Conservation (phyloP, 441 rosid genomes). For the Populus hybrid region DNA sequence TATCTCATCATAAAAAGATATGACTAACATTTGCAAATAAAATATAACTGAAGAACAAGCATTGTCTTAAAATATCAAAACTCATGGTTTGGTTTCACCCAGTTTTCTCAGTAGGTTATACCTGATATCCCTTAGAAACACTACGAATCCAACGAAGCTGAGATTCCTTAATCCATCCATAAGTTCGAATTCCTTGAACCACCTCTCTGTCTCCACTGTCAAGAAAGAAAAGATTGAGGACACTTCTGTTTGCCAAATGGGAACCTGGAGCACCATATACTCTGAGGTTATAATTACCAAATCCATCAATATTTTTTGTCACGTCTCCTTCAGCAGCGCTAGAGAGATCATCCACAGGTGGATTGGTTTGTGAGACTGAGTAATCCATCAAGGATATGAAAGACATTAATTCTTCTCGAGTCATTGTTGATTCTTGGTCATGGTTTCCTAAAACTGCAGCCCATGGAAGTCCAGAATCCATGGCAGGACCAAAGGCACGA, state of each 20-base stretch:
- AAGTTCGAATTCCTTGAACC: conserved; percentile 48
- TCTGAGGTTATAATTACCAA: conserved; percentile 52
- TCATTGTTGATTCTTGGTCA: conserved; percentile 88
- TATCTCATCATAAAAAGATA: too few relatives aligned
- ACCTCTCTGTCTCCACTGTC: conserved; percentile 67
- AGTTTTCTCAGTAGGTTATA: conserved; percentile 14
- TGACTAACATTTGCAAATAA: too few relatives aligned
- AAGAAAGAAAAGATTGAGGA: conserved; percentile 62
- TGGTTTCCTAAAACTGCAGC: conserved; percentile 90
- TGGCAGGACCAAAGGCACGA: conserved; percentile 66
- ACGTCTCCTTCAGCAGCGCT: conserved; percentile 17
- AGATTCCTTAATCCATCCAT: conserved; percentile 74
- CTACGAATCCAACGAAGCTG: conserved; percentile 58
- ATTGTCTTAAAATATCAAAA: too few relatives aligned
- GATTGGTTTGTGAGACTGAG: conserved; percentile 69
- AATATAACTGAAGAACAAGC: too few relatives aligned
- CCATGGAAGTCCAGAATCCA: conserved; percentile 80
- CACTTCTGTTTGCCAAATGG: conserved; percentile 43
- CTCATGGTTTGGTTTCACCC: too few relatives aligned
- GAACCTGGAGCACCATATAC: conserved; percentile 66
- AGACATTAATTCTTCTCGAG: conserved; percentile 71
- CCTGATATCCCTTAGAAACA: conserved; percentile 40
- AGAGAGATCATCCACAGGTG: conserved; percentile 26
- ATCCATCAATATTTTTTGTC: conserved; percentile 43
- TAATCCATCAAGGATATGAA: conserved; percentile 86